phyloP scores from a whole-genome alignment of 305 asterid genomes.

The Fraxinus xanthoxyloides region DNA sequence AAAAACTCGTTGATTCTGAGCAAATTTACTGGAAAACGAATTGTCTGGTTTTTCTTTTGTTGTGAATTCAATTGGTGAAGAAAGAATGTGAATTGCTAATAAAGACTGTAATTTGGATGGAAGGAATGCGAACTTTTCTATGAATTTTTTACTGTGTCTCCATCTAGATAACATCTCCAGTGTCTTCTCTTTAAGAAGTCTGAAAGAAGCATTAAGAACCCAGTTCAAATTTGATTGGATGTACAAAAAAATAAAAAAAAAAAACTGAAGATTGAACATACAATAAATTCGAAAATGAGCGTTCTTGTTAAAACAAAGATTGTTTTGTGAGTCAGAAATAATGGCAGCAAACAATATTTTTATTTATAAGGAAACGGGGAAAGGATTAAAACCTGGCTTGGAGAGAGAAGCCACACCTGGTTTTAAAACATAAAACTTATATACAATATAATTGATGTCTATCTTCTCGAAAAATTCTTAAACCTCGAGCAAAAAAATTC shows the following conservation, averaged over 20 bases:
- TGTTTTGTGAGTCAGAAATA: neutral
- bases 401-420: neutral
- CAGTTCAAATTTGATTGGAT: neutral
- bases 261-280: neutral
- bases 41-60: slow-evolving; percentile 2
- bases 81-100: slow-evolving; percentile 28
- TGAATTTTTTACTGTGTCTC: slow-evolving; percentile 27
- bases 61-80: slow-evolving; percentile 29
- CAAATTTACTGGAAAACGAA: slow-evolving; percentile 12
- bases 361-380: neutral
- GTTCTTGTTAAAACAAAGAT: neutral
- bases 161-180: slow-evolving; percentile 20
- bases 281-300: neutral
- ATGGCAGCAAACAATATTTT: neutral
- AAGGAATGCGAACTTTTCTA: slow-evolving; percentile 2
- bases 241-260: no score
- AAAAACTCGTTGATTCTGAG: slow-evolving; percentile 18
- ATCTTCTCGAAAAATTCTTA: no score
- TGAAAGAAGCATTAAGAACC: neutral
- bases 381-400: neutral
- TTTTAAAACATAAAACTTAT: no score
- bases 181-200: neutral
- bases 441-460: no score
- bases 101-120: slow-evolving; percentile 26
- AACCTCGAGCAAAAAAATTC: no score